phyloP scores from a whole-genome alignment of 1,284 basidiomycete species.

The Earliella scabrosa region DNA sequence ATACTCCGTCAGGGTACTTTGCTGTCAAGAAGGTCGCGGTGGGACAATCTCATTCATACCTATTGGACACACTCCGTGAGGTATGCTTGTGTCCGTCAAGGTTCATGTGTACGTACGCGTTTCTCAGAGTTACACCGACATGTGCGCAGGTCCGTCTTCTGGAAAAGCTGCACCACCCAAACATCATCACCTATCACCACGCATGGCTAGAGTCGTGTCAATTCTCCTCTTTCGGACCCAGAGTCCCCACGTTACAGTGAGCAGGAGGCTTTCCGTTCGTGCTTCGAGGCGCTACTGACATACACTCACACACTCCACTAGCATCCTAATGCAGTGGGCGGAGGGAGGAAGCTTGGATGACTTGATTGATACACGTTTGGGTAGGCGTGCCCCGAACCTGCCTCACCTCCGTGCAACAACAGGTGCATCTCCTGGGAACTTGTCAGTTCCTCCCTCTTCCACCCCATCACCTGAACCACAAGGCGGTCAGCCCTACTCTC shows the following conservation, averaged over 20 bases:
- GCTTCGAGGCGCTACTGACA: not conserved
- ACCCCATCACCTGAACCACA: conserved; percentile 29
- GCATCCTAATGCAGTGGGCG: conserved; percentile 93
- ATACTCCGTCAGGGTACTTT: conserved; percentile 60
- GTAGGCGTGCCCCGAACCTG: conserved; percentile 34
- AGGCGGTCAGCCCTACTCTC: conserved; percentile 45
- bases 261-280: conserved; percentile 14
- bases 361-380: conserved; percentile 79
- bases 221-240: conserved; percentile 86
- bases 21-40: conserved; percentile 97
- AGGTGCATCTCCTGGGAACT: conserved; percentile 10
- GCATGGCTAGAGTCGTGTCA: conserved; percentile 89
- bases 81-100: conserved; percentile 39
- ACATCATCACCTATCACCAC: conserved; percentile 95
- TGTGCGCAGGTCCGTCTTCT: conserved; percentile 70
- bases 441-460: conserved; percentile 17
- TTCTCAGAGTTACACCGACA: not conserved
- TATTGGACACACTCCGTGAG: conserved; percentile 82
- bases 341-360: conserved; percentile 85
- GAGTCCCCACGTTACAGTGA: conserved; percentile 82
- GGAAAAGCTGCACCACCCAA: conserved; percentile 87
- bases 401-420: conserved; percentile 30
- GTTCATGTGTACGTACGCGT: not conserved
- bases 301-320: too few relatives aligned
- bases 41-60: conserved; percentile 84